A percentile compares a stretch with the other conserved stretches of the same genome.
phyloP scores from a whole-genome alignment of 164 flowering plant species.

The Stephania japonica region DNA sequence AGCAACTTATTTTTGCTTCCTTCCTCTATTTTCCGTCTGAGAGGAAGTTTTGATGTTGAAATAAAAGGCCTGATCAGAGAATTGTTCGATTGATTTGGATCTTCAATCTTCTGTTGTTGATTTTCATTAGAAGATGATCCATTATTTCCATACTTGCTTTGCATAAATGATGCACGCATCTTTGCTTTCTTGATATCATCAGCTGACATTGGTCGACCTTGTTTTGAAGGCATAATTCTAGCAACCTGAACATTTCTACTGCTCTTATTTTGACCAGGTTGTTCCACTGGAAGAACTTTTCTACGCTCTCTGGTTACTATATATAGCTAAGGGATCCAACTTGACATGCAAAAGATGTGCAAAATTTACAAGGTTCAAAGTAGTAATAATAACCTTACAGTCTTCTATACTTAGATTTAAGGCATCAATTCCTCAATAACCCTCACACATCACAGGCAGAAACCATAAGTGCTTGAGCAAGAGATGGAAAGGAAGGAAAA shows the following conservation, averaged over 20 bases:
- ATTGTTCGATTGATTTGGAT: constrained; percentile 20
- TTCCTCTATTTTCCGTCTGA: constrained; percentile 38
- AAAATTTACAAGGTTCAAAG: background rate
- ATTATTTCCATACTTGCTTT: constrained; percentile 62
- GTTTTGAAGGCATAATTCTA: constrained; percentile 41
- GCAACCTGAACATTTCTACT: constrained; percentile 44
- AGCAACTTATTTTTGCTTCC: constrained; percentile 21
- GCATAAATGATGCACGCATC: constrained; percentile 80
- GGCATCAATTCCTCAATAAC: background rate
- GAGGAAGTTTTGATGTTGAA: constrained; percentile 23
- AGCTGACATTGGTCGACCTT: constrained; percentile 87
- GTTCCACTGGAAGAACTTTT: constrained; percentile 85
- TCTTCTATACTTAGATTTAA: background rate
- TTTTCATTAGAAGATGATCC: constrained; percentile 25
- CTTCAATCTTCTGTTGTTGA: constrained; percentile 25
- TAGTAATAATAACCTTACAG: background rate
- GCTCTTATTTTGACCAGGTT: constrained; percentile 58
- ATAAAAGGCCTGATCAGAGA: constrained; percentile 19
- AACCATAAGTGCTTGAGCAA: background rate
- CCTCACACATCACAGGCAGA: background rate
- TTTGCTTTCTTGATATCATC: constrained; percentile 99
- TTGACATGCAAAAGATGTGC: constrained; percentile 1
- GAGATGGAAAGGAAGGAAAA: background rate
- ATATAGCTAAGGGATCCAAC: constrained; percentile 43
- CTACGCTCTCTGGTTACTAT: constrained; percentile 72